Evolutionary conservation across 768 basidiomycete species (phyloP).

Genomic region (Leccinum obscurum): DNA sequence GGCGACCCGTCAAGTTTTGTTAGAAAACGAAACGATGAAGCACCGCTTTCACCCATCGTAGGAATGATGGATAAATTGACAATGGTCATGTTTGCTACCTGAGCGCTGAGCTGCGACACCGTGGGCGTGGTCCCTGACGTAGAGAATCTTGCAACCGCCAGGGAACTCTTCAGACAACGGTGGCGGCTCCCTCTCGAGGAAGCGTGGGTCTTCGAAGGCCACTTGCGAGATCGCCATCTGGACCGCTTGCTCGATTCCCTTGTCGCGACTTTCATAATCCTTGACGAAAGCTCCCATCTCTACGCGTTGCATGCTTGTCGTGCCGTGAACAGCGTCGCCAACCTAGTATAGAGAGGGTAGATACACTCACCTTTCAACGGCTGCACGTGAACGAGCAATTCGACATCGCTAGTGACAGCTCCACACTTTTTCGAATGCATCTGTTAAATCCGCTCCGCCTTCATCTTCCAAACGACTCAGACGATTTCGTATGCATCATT

Average conservation of each 20-base stretch:
- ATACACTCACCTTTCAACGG: constrained; percentile 76
- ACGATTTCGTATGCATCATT: constrained; percentile 43
- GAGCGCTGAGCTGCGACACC: constrained; percentile 81
- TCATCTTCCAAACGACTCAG: no score
- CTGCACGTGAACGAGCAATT: constrained; percentile 82
- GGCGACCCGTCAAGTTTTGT: background rate
- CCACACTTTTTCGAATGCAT: no score
- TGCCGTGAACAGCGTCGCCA: background rate
- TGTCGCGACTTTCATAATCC: constrained; percentile 82
- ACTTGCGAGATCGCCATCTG: constrained; percentile 85
- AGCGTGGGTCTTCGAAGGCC: constrained; percentile 85
- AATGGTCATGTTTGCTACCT: constrained; percentile 73
- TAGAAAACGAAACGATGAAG: background rate
- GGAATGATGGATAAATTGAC: constrained; percentile 76
- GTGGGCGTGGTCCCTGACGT: constrained; percentile 92
- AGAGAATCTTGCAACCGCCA: constrained; percentile 87
- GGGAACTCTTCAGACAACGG: constrained; percentile 89
- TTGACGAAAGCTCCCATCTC: constrained; percentile 90
- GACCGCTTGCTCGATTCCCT: constrained; percentile 82
- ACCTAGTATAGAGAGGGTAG: background rate
- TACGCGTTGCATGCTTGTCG: constrained; percentile 77
- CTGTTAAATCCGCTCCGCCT: no score
- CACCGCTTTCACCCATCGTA: constrained; percentile 54
- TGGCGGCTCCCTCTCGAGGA: constrained; percentile 76
- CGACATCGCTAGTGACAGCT: constrained; percentile 35